phyloP scores from a whole-genome alignment of 192 early-diverging fungal species.

The Rhizoclosmatium globosum region DNA sequence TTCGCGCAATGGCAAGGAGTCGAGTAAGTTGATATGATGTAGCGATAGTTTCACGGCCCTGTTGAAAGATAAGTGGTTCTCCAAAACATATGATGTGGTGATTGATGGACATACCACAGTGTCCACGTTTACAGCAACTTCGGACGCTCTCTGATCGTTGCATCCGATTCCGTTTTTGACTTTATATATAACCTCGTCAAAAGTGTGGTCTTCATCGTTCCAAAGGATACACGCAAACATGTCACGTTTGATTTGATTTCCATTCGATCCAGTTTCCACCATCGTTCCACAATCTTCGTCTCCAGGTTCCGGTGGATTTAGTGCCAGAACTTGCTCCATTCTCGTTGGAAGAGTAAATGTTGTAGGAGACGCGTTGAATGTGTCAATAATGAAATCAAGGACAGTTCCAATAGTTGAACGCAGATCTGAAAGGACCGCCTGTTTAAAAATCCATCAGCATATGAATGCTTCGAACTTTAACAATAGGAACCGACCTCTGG shows the following conservation, averaged over 20 bases:
- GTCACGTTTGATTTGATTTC: conserved; percentile 52
- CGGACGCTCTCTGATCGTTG: conserved; percentile 70
- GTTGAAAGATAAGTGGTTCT: no score
- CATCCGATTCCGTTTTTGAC: conserved; percentile 75
- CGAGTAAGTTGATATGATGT: conserved; percentile 70
- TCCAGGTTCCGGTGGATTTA: conserved; percentile 43
- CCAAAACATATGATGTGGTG: no score
- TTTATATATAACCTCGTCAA: conserved; percentile 89
- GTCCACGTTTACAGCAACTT: conserved; percentile 88
- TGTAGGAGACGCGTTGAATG: conserved; percentile 67
- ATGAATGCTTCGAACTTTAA: no score
- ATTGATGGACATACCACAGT: conserved; percentile 67
- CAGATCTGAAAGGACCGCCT: conserved; percentile 54
- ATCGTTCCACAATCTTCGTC: conserved; percentile 22
- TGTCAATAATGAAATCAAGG: conserved; percentile 92
- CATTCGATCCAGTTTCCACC: conserved; percentile 33
- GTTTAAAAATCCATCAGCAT: no score
- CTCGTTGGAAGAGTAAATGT: conserved; percentile 23
- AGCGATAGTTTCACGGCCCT: conserved; percentile 85
- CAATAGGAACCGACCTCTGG: conserved; percentile 18
- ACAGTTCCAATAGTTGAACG: conserved; percentile 83
- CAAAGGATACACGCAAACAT: conserved; percentile 84
- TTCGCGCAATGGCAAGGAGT: conserved; percentile 75
- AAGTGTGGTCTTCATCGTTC: conserved; percentile 98
- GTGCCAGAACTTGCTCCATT: conserved; percentile 13